These are phyloP conservation scores for Encephalitozoon romaleae DNA, from an alignment of 371 early-diverging fungal genomes.

Conservation along the genomic window DNA sequence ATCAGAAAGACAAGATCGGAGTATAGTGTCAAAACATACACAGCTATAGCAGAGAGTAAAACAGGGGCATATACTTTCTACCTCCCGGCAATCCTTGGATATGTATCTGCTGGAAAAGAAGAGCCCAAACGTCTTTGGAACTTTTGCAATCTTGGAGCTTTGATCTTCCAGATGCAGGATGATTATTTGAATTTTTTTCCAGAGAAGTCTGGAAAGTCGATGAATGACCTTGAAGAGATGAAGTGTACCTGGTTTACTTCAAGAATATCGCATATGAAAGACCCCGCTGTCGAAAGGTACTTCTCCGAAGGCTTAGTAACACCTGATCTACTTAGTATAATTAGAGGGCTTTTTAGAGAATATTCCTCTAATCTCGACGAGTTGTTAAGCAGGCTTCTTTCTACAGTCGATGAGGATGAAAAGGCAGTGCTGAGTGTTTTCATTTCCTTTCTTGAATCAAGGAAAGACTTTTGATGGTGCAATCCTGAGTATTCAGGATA, in stretches of 20 bases:
- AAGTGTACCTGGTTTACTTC: constrained; percentile 81
- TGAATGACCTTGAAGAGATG: constrained; percentile 91
- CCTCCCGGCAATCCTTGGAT: constrained; percentile 68
- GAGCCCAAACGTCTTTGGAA: background rate
- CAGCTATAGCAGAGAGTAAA: constrained; percentile 84
- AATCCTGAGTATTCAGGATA: background rate
- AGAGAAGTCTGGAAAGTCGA: constrained; percentile 82
- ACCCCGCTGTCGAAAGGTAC: background rate
- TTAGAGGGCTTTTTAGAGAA: background rate
- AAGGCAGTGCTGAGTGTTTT: background rate
- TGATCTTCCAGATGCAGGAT: constrained; percentile 77
- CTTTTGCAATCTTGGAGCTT: constrained; percentile 68
- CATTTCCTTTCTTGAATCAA: background rate
- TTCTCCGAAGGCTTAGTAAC: background rate
- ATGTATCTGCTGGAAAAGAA: background rate
- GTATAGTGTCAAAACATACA: constrained; percentile 63
- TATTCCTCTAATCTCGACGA: background rate
- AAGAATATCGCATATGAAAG: background rate
- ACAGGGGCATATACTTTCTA: constrained; percentile 96
- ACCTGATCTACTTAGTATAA: background rate
- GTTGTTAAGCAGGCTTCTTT: background rate
- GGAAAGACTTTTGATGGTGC: background rate
- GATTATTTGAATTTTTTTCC: constrained; percentile 62
- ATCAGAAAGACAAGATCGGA: background rate
- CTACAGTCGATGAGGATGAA: background rate